Percentiles rank a stretch among this genome's conserved stretches.
Conservation (phyloP, 176 grass and related monocot species). For the Aegilops umbellulata region DNA sequence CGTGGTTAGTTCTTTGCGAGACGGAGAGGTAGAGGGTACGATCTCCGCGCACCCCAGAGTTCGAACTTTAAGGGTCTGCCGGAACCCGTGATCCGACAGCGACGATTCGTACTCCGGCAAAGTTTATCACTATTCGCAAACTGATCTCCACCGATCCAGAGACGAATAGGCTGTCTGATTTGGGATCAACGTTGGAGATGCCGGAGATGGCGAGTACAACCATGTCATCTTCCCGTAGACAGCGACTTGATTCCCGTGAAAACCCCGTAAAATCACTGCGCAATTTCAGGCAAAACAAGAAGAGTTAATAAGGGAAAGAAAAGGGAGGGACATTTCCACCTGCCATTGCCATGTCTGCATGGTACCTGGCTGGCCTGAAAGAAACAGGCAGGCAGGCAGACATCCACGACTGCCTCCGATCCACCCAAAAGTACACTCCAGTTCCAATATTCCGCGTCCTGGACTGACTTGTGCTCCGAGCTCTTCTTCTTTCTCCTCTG, state of each 20-base stretch:
- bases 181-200: too few species aligned
- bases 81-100: too few species aligned
- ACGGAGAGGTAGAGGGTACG: too few species aligned
- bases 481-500: background rate
- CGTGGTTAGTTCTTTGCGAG: too few species aligned
- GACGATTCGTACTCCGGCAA: too few species aligned
- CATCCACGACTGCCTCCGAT: background rate
- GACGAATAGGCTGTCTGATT: too few species aligned
- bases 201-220: too few species aligned
- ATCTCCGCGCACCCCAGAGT: too few species aligned
- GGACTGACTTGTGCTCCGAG: background rate
- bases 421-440: background rate
- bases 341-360: background rate
- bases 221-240: background rate
- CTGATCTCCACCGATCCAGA: too few species aligned
- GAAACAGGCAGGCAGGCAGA: background rate
- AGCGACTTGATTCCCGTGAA: background rate
- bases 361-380: background rate
- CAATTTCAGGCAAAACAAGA: background rate
- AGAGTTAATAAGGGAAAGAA: background rate
- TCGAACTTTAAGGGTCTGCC: too few species aligned
- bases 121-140: too few species aligned
- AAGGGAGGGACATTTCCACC: background rate
- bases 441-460: conserved; percentile 14
- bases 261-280: background rate